Conservation (phyloP, 2,329 filamentous ascomycete genomes). For the Verticillium dahliae region DNA sequence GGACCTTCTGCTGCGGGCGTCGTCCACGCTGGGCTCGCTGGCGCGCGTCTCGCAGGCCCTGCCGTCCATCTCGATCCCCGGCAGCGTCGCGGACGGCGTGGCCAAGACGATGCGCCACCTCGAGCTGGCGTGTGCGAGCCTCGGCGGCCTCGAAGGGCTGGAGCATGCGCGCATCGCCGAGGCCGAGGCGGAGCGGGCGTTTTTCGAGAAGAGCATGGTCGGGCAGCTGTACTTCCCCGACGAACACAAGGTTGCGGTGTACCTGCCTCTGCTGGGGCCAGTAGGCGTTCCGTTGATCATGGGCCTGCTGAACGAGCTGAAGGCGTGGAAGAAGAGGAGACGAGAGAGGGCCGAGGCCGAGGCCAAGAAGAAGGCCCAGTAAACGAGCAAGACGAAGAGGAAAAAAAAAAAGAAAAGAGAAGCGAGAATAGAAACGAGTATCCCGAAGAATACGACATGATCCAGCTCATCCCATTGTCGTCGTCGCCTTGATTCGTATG, state of each 20-base stretch:
- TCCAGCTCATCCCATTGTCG: not conserved
- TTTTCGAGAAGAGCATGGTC: constrained; percentile 99
- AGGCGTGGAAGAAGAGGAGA: constrained; percentile 47
- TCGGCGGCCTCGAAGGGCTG: constrained; percentile 62
- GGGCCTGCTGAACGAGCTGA: constrained; percentile 75
- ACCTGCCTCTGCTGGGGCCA: constrained; percentile 83
- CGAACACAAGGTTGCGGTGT: constrained; percentile 96
- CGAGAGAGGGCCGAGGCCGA: constrained; percentile 32
- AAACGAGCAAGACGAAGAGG: not conserved
- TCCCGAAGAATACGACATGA: not conserved
- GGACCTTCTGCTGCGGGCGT: constrained; percentile 79
- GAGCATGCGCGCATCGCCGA: constrained; percentile 80
- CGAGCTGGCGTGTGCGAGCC: constrained; percentile 64
- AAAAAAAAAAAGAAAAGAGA: not conserved
- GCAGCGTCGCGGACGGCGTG: constrained; percentile 79
- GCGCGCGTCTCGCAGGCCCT: constrained; percentile 79
- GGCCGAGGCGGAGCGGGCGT: constrained; percentile 82
- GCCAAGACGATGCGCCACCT: constrained; percentile 73
- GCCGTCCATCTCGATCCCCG: constrained; percentile 85
- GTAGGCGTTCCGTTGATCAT: constrained; percentile 85
- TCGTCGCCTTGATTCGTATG: not conserved
- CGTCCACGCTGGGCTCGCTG: constrained; percentile 87
- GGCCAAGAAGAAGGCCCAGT: constrained; percentile 23
- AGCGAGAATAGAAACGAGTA: not conserved
- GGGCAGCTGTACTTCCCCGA: constrained; percentile 98